Base-by-base conservation (phyloP, 768 basidiomycete species). In the Termitomyces sp. region DNA sequence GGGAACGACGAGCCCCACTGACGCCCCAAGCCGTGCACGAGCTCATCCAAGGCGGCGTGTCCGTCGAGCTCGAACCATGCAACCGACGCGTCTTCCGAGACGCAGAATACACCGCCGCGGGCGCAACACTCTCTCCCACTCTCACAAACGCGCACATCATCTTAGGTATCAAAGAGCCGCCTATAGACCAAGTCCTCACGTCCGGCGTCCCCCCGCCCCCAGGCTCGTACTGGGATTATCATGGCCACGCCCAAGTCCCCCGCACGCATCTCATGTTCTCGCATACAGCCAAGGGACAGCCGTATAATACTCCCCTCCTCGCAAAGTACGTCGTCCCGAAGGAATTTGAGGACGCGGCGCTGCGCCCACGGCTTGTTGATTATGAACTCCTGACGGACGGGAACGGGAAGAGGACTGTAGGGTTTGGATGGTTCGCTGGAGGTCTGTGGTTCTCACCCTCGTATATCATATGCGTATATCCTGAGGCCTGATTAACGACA, bases 381-480 rank as follows among this genome's bases (percentile, higher is more conserved):
- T 95, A 92, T 67, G 95, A 97, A 68, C 82, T 95, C 3, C 74
- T 97, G 28, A 89, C 85, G 2, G 82, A 80, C 40, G 71, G 71
- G 2, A 65, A 77, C 28, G 90, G 88, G 4, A 90, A 90, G 71
- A 78, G 95, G 22, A 90, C 89, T 0, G 92, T 95, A 18, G 94
- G 89, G 0, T 96, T 97, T 75, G 95, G 94, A 1, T 94, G 88
- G 87, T 93, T 89, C 66, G 95, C 95, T 0, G 95, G n/a, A n/a
- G n/a, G n/a, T n/a, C n/a, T n/a, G n/a, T n/a, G n/a, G n/a, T n/a
- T n/a, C n/a, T n/a, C n/a, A n/a, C n/a, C n/a, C n/a, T n/a, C n/a
- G n/a, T n/a, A n/a, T n/a, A n/a, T n/a, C n/a, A n/a, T n/a, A n/a
- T n/a, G n/a, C n/a, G n/a, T n/a, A n/a, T n/a, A n/a, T n/a, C n/a